These are phyloP conservation scores for Amoebophrya sp. DNA, from an alignment of 169 alveolate species.

Conservation along the genomic window DNA sequence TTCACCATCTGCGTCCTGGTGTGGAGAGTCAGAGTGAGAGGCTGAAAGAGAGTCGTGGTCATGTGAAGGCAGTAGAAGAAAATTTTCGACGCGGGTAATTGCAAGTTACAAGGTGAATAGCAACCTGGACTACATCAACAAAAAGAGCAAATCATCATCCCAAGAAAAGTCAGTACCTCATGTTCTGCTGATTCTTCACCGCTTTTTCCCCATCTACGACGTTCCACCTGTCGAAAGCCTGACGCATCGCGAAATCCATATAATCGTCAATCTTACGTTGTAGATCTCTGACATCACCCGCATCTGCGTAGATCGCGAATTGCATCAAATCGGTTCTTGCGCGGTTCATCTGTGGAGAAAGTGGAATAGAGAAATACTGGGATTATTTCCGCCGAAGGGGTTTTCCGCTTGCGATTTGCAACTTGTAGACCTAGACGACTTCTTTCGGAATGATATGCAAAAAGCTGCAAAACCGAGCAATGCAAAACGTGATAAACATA, in stretches of 20 bases:
- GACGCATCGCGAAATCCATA: background rate
- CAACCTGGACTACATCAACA: no score
- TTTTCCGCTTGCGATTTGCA: no score
- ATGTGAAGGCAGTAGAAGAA: background rate
- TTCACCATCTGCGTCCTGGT: background rate
- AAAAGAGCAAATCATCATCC: no score
- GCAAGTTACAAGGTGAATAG: no score
- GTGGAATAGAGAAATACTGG: no score
- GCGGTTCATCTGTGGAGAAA: background rate
- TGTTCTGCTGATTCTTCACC: background rate
- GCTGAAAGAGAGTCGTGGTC: background rate
- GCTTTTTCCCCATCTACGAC: background rate
- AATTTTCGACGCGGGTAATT: no score
- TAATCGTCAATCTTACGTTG: background rate
- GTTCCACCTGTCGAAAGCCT: background rate
- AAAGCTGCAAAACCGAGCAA: no score
- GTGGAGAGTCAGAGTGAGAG: no score
- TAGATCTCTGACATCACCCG: background rate
- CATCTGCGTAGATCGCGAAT: background rate
- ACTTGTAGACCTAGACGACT: no score
- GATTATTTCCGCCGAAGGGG: no score
- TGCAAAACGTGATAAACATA: no score
- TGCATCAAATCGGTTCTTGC: background rate
- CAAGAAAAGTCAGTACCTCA: background rate
- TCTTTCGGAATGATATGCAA: no score